These are phyloP conservation scores for Scheffersomyces lignosus DNA, from an alignment of 805 yeast genomes.

Conservation along the genomic window DNA sequence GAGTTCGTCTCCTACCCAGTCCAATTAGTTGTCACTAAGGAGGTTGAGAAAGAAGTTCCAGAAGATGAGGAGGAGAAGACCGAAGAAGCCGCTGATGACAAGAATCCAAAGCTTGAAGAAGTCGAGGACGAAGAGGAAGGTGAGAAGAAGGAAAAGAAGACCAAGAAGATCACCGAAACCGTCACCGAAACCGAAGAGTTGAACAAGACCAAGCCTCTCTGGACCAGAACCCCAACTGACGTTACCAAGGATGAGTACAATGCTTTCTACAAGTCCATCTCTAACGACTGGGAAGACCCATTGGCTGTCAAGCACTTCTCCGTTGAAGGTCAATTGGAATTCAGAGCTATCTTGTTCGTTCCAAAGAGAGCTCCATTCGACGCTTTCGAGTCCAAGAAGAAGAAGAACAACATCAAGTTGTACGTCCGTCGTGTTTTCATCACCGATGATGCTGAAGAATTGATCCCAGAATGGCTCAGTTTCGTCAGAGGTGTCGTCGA, in stretches of 20 bases:
- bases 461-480: conserved; percentile 97
- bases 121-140: conserved; percentile 72
- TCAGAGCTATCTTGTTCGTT: conserved; percentile 94
- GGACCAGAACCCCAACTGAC: conserved; percentile 99
- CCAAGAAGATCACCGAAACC: conserved; percentile 87
- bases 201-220: conserved; percentile 97
- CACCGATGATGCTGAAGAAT: conserved; percentile 99
- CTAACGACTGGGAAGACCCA: conserved; percentile 99
- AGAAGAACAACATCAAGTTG: conserved; percentile 97
- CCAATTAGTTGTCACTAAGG: conserved; percentile 97
- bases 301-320: conserved; percentile 99
- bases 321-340: conserved; percentile 99
- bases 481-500: conserved; percentile 99
- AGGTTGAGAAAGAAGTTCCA: conserved; percentile 97
- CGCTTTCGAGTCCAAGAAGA: conserved; percentile 96
- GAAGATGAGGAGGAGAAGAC: conserved; percentile 60
- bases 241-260: conserved; percentile 98
- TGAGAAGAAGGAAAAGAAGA: conserved; percentile 63
- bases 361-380: conserved; percentile 99
- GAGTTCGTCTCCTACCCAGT: conserved; percentile 99
- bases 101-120: conserved; percentile 75
- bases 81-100: conserved; percentile 46
- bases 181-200: conserved; percentile 97
- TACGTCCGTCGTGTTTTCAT: conserved; percentile 99
- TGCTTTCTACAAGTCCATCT: conserved; percentile 98